Percentiles rank a stretch among this genome's conserved stretches.
Conservation (phyloP, 352 stramenopile species). For the Pythium grandisporangium region DNA sequence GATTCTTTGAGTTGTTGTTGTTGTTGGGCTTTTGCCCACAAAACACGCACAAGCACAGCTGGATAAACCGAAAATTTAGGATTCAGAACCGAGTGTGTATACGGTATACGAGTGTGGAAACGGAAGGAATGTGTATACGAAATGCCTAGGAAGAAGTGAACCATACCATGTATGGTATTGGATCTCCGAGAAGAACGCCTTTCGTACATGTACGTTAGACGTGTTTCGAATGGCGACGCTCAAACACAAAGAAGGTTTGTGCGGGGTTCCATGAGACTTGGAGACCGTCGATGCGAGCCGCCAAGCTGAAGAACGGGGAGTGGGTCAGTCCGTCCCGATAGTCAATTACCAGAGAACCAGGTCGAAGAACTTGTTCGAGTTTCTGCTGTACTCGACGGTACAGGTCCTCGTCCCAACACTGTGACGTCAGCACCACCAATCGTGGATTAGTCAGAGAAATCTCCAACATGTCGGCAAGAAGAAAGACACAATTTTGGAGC, state of each 20-base stretch:
- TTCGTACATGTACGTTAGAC: too few relatives aligned
- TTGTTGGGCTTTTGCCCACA: too few relatives aligned
- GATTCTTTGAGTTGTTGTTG: too few relatives aligned
- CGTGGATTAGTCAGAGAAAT: conserved; percentile 12
- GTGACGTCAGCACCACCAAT: conserved; percentile 44
- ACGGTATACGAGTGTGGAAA: too few relatives aligned
- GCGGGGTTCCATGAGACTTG: conserved; percentile 30
- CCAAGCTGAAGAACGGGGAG: conserved; percentile 17
- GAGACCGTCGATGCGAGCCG: conserved; percentile 11
- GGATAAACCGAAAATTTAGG: too few relatives aligned
- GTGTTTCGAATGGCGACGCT: background rate
- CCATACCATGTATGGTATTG: too few relatives aligned
- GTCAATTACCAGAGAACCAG: conserved; percentile 29
- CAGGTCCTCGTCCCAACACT: conserved; percentile 43
- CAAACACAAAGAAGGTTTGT: conserved; percentile 32
- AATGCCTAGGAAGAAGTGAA: too few relatives aligned
- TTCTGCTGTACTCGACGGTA: conserved; percentile 24
- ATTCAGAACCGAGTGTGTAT: too few relatives aligned
- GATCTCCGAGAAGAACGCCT: too few relatives aligned
- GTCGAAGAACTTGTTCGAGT: conserved; percentile 24
- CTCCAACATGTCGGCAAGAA: conserved; percentile 33
- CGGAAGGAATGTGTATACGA: too few relatives aligned
- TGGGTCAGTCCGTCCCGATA: conserved; percentile 28
- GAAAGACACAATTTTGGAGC: conserved; percentile 13
- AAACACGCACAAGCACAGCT: too few relatives aligned